These are phyloP conservation scores for Epicoccum nigrum DNA, from an alignment of 2,329 filamentous ascomycete species.

Conservation along the genomic window DNA sequence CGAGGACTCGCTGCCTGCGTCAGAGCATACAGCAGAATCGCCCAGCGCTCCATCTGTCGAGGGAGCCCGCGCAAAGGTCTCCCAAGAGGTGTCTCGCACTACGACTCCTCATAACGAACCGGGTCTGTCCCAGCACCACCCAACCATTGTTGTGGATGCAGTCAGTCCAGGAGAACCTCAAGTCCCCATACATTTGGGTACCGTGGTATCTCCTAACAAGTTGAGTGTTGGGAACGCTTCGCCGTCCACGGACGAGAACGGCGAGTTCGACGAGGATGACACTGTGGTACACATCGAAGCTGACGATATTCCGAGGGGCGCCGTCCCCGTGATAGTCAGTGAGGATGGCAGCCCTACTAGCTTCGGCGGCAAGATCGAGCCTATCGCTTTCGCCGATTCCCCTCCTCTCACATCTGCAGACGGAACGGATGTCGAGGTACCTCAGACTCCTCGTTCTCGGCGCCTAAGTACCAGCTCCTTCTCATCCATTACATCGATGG, in stretches of 20 bases:
- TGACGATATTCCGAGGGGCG: constrained; percentile 18
- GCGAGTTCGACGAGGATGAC: constrained; percentile 44
- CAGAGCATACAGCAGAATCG: not conserved
- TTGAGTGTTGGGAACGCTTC: not conserved
- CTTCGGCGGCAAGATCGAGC: constrained; percentile 4
- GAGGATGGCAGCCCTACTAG: constrained; percentile 7
- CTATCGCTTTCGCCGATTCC: constrained; percentile 20
- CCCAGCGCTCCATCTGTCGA: not conserved
- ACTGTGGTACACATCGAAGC: constrained; percentile 42
- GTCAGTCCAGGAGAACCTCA: not conserved
- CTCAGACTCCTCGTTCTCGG: constrained; percentile 42
- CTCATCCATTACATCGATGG: constrained; percentile 38
- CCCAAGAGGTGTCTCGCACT: not conserved
- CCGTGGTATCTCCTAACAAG: not conserved
- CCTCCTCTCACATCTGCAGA: constrained; percentile 30
- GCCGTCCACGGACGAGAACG: constrained; percentile 29
- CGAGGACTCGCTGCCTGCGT: not conserved
- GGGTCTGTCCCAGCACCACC: not conserved
- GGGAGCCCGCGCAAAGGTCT: not conserved
- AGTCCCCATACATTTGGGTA: not conserved
- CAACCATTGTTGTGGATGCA: constrained; percentile 6
- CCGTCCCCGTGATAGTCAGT: constrained; percentile 1
- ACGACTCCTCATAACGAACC: not conserved
- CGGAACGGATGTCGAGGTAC: constrained; percentile 26
- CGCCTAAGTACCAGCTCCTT: constrained; percentile 40